These are phyloP conservation scores for Bruguiera sexangula DNA, from an alignment of 345 rosid genomes.

Conservation along the genomic window DNA sequence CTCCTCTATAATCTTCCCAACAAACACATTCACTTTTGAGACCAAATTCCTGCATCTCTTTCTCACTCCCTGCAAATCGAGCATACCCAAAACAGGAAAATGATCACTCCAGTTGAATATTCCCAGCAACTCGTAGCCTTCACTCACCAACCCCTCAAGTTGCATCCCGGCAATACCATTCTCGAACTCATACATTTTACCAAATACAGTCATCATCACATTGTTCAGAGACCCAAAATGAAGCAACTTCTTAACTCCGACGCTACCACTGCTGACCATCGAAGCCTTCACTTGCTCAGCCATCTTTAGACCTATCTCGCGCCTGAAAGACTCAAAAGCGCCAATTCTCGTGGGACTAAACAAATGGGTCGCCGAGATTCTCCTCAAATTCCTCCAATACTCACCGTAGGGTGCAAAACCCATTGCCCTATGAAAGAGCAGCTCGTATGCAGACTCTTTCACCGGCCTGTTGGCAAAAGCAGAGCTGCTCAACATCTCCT, in stretches of 20 bases:
- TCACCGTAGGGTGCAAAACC: conserved; percentile 84
- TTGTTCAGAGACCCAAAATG: conserved; percentile 77
- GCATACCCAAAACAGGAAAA: conserved; percentile 58
- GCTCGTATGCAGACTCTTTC: conserved; percentile 85
- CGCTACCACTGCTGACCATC: conserved; percentile 29
- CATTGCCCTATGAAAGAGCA: conserved; percentile 76
- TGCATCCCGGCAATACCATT: conserved; percentile 25
- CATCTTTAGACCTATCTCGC: conserved; percentile 48
- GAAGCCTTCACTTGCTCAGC: conserved; percentile 30
- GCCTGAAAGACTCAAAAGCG: conserved; percentile 43
- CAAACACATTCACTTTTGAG: conserved; percentile 53
- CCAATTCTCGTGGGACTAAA: conserved; percentile 68
- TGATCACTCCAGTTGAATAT: conserved; percentile 84
- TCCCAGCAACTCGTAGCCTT: conserved; percentile 74
- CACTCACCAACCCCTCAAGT: conserved; percentile 62
- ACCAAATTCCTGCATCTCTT: conserved; percentile 55
- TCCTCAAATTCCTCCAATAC: conserved; percentile 83
- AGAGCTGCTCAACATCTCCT: conserved; percentile 65
- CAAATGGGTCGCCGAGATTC: conserved; percentile 72
- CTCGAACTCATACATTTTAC: conserved; percentile 51
- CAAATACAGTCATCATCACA: conserved; percentile 74
- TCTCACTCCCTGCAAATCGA: conserved; percentile 79
- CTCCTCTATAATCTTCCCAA: conserved; percentile 52
- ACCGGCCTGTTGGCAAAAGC: conserved; percentile 82
- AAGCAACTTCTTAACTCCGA: conserved; percentile 47